These are phyloP conservation scores for Cornus suecica DNA, from an alignment of 148 eudicot genomes.

Conservation along the genomic window DNA sequence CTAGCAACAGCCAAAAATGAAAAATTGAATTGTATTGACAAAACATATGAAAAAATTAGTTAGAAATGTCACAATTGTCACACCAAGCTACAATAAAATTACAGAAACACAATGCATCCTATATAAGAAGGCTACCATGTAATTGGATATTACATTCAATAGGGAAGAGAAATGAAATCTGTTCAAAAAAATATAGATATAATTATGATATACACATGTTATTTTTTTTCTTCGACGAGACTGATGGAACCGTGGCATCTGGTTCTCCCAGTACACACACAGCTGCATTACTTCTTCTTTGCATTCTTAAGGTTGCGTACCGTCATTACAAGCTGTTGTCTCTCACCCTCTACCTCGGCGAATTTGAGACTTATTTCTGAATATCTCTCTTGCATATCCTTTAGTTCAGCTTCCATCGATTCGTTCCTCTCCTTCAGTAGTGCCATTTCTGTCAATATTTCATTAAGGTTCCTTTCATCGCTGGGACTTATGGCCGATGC, in stretches of 20 bases:
- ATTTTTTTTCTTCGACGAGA: background rate
- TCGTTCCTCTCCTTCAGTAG: slow-evolving; percentile 53
- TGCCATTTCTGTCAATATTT: slow-evolving; percentile 42
- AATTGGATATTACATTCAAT: background rate
- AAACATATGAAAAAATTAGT: background rate
- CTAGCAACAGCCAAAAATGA: background rate
- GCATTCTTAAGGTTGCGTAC: slow-evolving; percentile 71
- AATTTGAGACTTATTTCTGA: slow-evolving; percentile 90
- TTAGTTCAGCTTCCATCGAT: slow-evolving; percentile 76
- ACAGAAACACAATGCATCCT: background rate
- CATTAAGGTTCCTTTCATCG: slow-evolving; percentile 31
- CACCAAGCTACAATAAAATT: background rate
- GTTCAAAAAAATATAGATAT: background rate
- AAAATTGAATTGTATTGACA: background rate
- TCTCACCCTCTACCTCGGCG: slow-evolving; percentile 98
- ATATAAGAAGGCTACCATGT: background rate
- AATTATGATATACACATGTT: background rate
- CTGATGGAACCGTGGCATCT: background rate
- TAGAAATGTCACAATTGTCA: background rate
- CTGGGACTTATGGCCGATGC: slow-evolving; percentile 5
- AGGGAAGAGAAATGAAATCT: background rate
- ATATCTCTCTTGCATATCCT: slow-evolving; percentile 90
- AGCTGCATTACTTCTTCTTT: slow-evolving; percentile 35
- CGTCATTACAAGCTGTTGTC: slow-evolving; percentile 81
- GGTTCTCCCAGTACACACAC: background rate